Conservation (phyloP, 805 yeast species). For the Ogataea degrootiae region DNA sequence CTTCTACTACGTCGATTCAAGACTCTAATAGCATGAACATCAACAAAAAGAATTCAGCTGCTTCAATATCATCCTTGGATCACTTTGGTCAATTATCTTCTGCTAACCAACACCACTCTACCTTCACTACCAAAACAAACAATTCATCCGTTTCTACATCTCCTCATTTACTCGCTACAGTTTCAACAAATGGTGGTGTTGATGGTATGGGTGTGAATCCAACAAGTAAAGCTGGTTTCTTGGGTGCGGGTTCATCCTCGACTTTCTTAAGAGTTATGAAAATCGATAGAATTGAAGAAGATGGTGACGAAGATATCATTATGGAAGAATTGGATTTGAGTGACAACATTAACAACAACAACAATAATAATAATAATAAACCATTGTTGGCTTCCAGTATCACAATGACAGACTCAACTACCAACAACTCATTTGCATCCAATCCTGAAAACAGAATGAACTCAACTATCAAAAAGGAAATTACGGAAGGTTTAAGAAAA, state of each 20-base stretch:
- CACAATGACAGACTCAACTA: too few relatives aligned
- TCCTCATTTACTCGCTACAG: constrained; percentile 18
- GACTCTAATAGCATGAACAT: constrained; percentile 13
- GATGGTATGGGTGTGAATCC: constrained; percentile 70
- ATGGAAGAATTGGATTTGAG: constrained; percentile 16
- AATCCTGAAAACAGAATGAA: constrained; percentile 10
- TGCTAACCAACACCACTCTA: constrained; percentile 2
- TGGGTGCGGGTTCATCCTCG: constrained; percentile 61
- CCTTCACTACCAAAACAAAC: constrained; percentile 13
- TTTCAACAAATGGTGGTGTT: constrained; percentile 14
- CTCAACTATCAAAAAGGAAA: constrained; percentile 15
- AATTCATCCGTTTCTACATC: constrained; percentile 20
- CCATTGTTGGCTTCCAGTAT: background rate
- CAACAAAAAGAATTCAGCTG: constrained; percentile 6
- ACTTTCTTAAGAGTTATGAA: constrained; percentile 39
- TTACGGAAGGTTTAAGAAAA: constrained; percentile 16
- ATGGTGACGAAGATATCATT: constrained; percentile 11
- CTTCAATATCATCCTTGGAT: background rate
- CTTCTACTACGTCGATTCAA: constrained; percentile 8
- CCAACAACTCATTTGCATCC: background rate
- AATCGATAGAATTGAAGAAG: constrained; percentile 28
- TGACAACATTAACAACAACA: background rate
- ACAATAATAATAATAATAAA: background rate
- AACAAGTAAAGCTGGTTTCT: constrained; percentile 46
- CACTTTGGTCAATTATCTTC: too few relatives aligned